phyloP scores from a whole-genome alignment of 306 rosid species.

The Vachellia pachyceras region DNA sequence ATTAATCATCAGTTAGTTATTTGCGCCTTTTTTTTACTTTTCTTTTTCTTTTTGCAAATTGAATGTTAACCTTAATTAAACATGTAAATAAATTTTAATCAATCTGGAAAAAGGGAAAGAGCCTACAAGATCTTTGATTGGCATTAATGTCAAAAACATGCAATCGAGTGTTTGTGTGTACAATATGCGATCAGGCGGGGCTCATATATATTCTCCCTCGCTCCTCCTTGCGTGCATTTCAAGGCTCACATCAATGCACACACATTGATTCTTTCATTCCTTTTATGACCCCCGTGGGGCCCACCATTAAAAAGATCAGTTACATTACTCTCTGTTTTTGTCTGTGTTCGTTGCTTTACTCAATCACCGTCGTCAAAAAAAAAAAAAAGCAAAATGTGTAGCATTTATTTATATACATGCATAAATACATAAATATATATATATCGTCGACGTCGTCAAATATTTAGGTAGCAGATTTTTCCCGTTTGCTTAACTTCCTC shows the following conservation, averaged over 20 bases:
- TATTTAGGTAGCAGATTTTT: background rate
- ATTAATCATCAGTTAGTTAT: no score
- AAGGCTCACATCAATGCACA: background rate
- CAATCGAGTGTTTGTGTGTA: background rate
- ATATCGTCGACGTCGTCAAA: background rate
- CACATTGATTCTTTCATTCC: background rate
- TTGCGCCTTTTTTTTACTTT: no score
- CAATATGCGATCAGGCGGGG: background rate
- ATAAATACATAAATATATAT: no score
- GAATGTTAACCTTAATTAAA: background rate
- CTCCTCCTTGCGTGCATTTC: background rate
- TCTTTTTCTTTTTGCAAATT: background rate
- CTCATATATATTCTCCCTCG: background rate
- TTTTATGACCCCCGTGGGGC: background rate
- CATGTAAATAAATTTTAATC: background rate
- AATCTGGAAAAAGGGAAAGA: background rate
- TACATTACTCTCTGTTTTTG: no score
- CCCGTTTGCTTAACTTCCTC: background rate
- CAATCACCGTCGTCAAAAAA: background rate
- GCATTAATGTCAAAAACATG: background rate
- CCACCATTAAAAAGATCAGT: background rate
- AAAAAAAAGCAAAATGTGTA: no score
- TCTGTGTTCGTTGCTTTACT: background rate
- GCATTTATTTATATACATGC: no score
- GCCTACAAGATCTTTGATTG: slow-evolving; percentile 8